phyloP scores from a whole-genome alignment of 345 rosid species.

The Durio zibethinus region DNA sequence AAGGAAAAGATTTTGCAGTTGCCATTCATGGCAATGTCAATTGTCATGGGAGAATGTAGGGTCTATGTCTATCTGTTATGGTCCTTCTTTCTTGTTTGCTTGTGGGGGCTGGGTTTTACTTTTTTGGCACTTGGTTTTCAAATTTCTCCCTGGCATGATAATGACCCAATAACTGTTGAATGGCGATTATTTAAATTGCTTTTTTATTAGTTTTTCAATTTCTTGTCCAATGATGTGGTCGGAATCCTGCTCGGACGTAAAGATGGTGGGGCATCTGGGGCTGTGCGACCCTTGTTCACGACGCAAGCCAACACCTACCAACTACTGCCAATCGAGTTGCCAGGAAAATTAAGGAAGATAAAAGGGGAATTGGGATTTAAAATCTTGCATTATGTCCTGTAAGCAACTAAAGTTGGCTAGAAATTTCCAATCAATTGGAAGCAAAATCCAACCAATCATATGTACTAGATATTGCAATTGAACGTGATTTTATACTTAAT shows the following conservation, averaged over 20 bases:
- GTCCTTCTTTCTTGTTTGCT: neutral
- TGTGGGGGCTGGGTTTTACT: neutral
- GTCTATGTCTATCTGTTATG: neutral
- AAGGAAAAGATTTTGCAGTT: neutral
- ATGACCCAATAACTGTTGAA: neutral
- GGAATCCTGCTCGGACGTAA: neutral
- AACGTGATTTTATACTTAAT: too few species aligned
- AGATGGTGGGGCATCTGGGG: neutral
- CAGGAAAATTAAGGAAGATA: neutral
- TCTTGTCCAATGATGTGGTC: neutral
- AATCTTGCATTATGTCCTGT: neutral
- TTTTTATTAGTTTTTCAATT: neutral
- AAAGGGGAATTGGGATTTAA: neutral
- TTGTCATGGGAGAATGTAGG: neutral
- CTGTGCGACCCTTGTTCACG: constrained; percentile 1
- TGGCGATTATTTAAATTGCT: neutral
- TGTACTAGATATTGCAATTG: too few species aligned
- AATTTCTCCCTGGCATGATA: neutral
- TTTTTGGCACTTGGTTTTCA: neutral
- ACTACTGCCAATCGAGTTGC: neutral
- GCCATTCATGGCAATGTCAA: neutral
- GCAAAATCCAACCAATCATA: too few species aligned
- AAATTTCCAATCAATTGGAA: neutral
- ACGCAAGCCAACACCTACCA: neutral
- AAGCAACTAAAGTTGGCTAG: neutral